Conservation (phyloP, 2,329 filamentous ascomycete genomes). For the Diaporthe citriasiana region DNA sequence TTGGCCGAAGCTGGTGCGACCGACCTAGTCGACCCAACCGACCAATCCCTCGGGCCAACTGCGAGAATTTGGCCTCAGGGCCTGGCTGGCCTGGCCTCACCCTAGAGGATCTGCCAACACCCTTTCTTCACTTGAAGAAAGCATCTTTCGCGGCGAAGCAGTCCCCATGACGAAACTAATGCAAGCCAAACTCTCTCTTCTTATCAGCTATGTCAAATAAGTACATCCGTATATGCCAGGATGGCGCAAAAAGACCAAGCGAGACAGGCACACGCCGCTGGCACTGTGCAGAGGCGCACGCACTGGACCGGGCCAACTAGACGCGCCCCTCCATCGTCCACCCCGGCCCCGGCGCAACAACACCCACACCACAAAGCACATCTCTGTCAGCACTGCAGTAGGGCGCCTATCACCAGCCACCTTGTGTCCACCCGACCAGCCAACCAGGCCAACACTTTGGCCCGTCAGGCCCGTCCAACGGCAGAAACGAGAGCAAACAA, state of each 20-base stretch:
- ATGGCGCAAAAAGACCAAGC: neutral
- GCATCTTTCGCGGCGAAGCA: neutral
- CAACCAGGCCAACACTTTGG: neutral
- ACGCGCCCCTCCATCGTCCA: neutral
- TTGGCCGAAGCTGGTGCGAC: conserved; percentile 11
- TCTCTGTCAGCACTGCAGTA: conserved; percentile 31
- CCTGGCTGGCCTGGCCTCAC: conserved; percentile 11
- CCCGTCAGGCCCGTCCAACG: neutral
- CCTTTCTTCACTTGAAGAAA: neutral
- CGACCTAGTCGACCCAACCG: neutral
- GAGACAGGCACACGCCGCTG: neutral
- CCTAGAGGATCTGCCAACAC: neutral
- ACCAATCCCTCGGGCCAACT: neutral
- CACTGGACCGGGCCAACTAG: conserved; percentile 1
- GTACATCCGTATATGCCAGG: neutral
- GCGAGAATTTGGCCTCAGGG: conserved; percentile 17
- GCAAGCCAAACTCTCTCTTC: neutral
- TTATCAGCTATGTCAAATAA: neutral
- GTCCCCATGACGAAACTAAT: conserved; percentile 5
- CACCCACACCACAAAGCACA: neutral
- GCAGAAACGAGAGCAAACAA: neutral
- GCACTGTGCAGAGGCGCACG: conserved; percentile 20
- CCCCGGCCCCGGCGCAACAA: conserved; percentile 11
- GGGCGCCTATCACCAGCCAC: conserved; percentile 29
- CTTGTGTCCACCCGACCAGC: conserved; percentile 1